Percentiles rank a stretch among this genome's conserved stretches.
phyloP scores from a whole-genome alignment of 2,329 filamentous ascomycete species.

The Sphaerostilbella broomeana region DNA sequence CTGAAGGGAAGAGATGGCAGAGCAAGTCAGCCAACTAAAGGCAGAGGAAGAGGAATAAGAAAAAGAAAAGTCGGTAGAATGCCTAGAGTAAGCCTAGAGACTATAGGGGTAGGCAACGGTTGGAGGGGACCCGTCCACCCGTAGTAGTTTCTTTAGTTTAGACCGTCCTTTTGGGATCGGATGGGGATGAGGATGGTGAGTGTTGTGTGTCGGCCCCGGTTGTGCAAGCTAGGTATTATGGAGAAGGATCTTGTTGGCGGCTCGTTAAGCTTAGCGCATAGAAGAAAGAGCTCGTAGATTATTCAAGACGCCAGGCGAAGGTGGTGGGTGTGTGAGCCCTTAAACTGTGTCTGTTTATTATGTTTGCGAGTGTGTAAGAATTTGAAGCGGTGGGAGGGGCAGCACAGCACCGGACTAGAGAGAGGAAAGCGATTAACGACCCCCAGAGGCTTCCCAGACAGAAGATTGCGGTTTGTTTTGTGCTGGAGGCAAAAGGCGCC shows the following conservation, averaged over 20 bases:
- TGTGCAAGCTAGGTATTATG: not conserved
- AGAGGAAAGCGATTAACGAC: not conserved
- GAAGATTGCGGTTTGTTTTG: not conserved
- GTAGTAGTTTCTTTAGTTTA: not conserved
- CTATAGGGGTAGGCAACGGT: not conserved
- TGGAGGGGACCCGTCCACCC: not conserved
- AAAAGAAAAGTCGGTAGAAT: not conserved
- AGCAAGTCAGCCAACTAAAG: too few relatives aligned
- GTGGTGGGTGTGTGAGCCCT: too few relatives aligned
- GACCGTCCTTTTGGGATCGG: not conserved
- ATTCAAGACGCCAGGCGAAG: not conserved
- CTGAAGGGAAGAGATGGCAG: too few relatives aligned
- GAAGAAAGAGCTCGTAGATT: conserved; percentile 1
- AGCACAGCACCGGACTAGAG: not conserved
- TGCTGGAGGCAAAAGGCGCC: too few relatives aligned
- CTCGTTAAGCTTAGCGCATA: conserved; percentile 11
- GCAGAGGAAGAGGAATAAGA: not conserved
- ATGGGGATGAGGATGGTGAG: not conserved
- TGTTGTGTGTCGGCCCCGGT: too few relatives aligned
- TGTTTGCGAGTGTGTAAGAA: not conserved
- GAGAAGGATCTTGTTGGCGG: conserved; percentile 6
- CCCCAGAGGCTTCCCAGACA: not conserved
- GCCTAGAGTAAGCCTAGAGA: too few relatives aligned
- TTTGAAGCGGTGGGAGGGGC: conserved; percentile 4
- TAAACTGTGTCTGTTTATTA: too few relatives aligned